Base-by-base conservation (phyloP, 306 rosid species). In the Vigna unguiculata region DNA sequence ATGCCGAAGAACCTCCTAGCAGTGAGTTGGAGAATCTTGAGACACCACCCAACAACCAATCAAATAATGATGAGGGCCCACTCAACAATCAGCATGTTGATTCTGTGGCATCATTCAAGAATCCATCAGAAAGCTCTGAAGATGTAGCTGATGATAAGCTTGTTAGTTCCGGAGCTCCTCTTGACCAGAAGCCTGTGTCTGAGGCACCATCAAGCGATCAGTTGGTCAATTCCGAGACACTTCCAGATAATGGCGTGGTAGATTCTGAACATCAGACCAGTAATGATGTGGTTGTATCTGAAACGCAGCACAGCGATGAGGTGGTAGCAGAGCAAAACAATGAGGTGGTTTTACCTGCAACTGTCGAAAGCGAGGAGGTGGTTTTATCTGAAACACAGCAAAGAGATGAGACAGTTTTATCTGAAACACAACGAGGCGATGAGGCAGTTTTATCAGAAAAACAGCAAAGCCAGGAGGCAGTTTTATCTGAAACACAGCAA, bases 121-220 rank as follows among this genome's bases (percentile, higher is more conserved):
- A 69, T 72, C 66, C 52, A 38, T 36, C 48, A 47, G 68, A 9
- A 40, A 32, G 36, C 69, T 24, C 83, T 43, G 83, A 84, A 57
- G 79, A 58, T 4, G 68, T 49, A 21, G 22, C 51, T 4, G 64
- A 3, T 6, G 24, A 46, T 36, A 69, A 75, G 71, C 32, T 41
- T 47, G 80, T 30, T 69, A 69, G 65, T 38, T 24, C 75, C 1
- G 71, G 75, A 19, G 66, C 43, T 48, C 15, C 59, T 58, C 63
- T 9, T 71, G 79, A 72, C 19, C 41, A 80, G 76, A 28, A 72
- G 21, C 20, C 73, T n/a, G 43, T 16, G 24, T 48, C 69, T 13
- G 87, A 84, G 32, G 59, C 69, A 58, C 63, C 16, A 12, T 3
- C 48, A 7, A 64, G 30, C 72, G 25, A 54, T 54, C 81, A 60